Evolutionary conservation across 1,284 basidiomycete species (phyloP), one percentile per base, ranked within the genome.

Genomic region (Pascua sp.): DNA sequence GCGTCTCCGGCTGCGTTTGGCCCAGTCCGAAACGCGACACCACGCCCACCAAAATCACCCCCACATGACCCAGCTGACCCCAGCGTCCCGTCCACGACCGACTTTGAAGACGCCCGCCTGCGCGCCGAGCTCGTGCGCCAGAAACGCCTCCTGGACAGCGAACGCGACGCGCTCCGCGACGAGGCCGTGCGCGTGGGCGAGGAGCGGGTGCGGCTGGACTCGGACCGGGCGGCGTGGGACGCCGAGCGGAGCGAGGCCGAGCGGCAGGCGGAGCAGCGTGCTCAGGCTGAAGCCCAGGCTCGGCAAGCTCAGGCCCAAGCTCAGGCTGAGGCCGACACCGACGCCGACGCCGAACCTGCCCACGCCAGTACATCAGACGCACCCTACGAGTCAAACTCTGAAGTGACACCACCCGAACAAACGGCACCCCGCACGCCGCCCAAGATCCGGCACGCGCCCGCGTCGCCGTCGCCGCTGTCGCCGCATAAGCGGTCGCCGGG

Each of bases 161-260:
- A 91, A 66, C 81, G 86, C 11, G 78, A 78, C 51, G 83, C 83
- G 60, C 85, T 89, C 63, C 84, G 84, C 0, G 84, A 86, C 56
- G 85, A 84, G 11, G 80, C 84, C 12, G 76, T 86, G 16, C 81
- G 80, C 58, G 73, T 91, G 13, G 83, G 83, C 0, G 82, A 83
- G 62, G 89, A 91, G 59, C 84, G 84, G 2, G 32, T 60, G 11
- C 46, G 46, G 3, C 13, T 55, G 18, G 45, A 89, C 85, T 81
- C 81, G 60, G 88, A 90, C 59, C 83, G 83, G 9, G 48, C 50
- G 3, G 47, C 36, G 7, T 32, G 47, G 24, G 43, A 88, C 85
- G 87, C 88, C 59, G 87, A 90, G 69, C 85, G 24, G 2, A 42
- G 51, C n/a, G 48, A 50, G 39, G 17, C 48, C 8, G 24, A 47